Conservation (phyloP, 2,329 filamentous ascomycete species). For the Penicillium sp. region DNA sequence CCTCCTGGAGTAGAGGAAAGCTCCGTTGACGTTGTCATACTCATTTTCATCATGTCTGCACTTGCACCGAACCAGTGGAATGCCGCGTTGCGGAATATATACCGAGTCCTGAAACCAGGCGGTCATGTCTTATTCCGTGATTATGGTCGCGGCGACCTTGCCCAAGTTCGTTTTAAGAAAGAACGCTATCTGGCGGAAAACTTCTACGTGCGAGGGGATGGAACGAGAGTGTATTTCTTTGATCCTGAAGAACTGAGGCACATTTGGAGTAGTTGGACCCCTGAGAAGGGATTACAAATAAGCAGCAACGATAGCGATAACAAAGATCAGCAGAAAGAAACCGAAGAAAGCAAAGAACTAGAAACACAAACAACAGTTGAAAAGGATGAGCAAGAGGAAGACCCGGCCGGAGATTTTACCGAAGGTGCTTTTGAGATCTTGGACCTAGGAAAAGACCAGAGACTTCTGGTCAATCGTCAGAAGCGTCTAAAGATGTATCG, state of each 20-base stretch:
- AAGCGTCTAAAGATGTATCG: conserved; percentile 95
- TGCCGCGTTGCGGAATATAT: conserved; percentile 74
- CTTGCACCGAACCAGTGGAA: conserved; percentile 81
- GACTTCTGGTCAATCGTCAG: conserved; percentile 87
- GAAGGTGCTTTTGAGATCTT: conserved; percentile 61
- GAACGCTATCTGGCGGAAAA: conserved; percentile 92
- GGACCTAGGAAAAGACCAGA: conserved; percentile 77
- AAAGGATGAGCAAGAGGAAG: conserved; percentile 13
- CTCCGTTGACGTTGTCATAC: conserved; percentile 85
- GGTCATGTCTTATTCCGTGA: conserved; percentile 94
- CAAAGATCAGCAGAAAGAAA: neutral
- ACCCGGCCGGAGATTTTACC: neutral
- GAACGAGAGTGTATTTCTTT: conserved; percentile 96
- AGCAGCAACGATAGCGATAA: neutral
- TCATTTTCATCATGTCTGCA: conserved; percentile 98
- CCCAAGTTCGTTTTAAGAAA: conserved; percentile 96
- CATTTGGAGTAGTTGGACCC: conserved; percentile 66
- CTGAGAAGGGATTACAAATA: conserved; percentile 30
- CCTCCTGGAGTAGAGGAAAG: conserved; percentile 72
- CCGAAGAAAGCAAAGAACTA: neutral
- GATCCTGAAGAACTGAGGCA: conserved; percentile 74
- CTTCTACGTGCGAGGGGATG: conserved; percentile 93
- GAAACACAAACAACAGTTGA: conserved; percentile 13
- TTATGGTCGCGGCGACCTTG: conserved; percentile 91
- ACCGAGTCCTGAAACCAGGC: conserved; percentile 79